A percentile compares a stretch with the other conserved stretches of the same genome.
Evolutionary conservation across 768 basidiomycete genomes (phyloP).

Genomic region (Russula ochroleuca): DNA sequence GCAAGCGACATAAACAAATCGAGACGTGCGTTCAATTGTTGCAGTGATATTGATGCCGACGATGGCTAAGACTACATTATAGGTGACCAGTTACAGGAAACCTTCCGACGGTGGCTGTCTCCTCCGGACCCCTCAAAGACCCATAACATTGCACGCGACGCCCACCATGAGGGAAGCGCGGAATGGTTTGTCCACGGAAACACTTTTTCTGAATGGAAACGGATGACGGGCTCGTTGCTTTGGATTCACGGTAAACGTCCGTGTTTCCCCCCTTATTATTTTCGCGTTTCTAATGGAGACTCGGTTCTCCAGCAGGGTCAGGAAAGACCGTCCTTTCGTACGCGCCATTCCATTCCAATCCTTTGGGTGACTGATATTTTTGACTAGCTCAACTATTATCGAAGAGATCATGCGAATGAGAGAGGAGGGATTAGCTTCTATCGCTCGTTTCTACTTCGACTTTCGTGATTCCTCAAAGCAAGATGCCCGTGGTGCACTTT

Average conservation of each 20-base stretch:
- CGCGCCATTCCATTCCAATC: background rate
- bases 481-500: background rate
- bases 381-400: background rate
- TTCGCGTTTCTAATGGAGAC: too few relatives aligned
- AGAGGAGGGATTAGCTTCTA: background rate
- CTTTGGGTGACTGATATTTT: background rate
- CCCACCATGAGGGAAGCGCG: too few relatives aligned
- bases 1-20: background rate
- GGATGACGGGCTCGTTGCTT: too few relatives aligned
- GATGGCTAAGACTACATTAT: too few relatives aligned
- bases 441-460: background rate
- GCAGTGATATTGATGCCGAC: too few relatives aligned
- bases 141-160: too few relatives aligned
- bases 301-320: background rate
- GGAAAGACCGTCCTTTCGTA: background rate
- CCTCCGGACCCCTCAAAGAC: too few relatives aligned
- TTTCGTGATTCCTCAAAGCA: background rate
- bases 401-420: background rate
- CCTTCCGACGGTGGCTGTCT: too few relatives aligned
- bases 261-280: too few relatives aligned
- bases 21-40: background rate
- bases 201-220: too few relatives aligned
- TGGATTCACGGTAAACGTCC: background rate
- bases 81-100: too few relatives aligned
- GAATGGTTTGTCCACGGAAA: too few relatives aligned